Conservation (phyloP, 345 rosid genomes). For the Cardamine occulta region DNA sequence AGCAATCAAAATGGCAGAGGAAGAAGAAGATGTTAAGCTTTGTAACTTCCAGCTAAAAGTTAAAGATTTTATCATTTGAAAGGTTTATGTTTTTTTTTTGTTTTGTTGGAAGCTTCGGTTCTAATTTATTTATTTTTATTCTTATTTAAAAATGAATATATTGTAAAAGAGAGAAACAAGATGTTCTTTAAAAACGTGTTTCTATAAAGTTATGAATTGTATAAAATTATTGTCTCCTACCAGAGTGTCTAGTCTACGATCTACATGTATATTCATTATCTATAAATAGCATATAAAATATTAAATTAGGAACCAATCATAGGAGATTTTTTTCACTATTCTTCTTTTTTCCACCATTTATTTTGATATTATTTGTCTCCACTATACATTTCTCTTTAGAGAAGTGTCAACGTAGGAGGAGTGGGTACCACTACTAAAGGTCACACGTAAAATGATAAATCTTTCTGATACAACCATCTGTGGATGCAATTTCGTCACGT, state of each 20-base stretch:
- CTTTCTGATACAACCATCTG: slow-evolving; percentile 31
- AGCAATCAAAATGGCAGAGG: background rate
- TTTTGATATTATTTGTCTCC: slow-evolving; percentile 12
- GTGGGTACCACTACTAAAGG: slow-evolving; percentile 36
- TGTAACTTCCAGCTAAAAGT: background rate
- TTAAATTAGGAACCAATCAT: background rate
- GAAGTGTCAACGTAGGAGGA: slow-evolving; percentile 34
- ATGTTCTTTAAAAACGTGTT: slow-evolving; percentile 15
- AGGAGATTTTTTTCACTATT: background rate
- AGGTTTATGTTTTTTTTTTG: background rate
- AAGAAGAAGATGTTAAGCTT: background rate
- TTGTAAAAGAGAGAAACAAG: background rate
- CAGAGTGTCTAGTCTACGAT: background rate
- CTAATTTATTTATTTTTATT: background rate
- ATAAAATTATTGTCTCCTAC: slow-evolving; percentile 15
- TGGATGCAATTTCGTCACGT: slow-evolving; percentile 46
- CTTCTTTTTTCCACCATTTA: slow-evolving; percentile 2
- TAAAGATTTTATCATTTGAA: too few relatives aligned
- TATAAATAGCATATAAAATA: background rate
- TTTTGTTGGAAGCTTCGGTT: background rate
- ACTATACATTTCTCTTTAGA: background rate
- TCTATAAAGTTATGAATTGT: background rate
- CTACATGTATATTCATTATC: background rate
- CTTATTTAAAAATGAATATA: background rate
- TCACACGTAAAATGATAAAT: slow-evolving; percentile 29